Base-by-base conservation (phyloP, 2,329 filamentous ascomycete genomes). In the Verticillium isaacii region DNA sequence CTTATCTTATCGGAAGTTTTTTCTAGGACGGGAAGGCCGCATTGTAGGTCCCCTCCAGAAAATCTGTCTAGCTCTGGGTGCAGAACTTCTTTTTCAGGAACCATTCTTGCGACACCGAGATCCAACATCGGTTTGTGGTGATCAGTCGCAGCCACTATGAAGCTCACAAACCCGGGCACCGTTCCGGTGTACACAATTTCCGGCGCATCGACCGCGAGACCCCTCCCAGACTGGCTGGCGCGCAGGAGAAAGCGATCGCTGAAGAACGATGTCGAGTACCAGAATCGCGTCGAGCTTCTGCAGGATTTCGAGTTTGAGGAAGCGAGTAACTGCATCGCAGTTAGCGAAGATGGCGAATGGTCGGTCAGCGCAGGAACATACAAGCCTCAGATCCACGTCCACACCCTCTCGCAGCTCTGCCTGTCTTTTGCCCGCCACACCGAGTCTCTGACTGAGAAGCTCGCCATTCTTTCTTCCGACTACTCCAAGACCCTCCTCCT, bases 231-330 rank as follows among this genome's bases (percentile, higher is more conserved):
- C 78, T 99, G 95, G 93, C 90, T 99, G 64, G 90, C 93, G 37
- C 86, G 92, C 67, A 89, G 92, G 69, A 84, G 94, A 73, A 98
- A 97, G 82, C 85, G 91, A 73, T 96, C 91, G 72, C 80, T 97
- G 68, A 98, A 98, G 77, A 88, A 94, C 68, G 94, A 98, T 72
- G 83, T 90, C 63, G 94, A 97, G 73, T 98, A 94, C 77, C 89
- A 93, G 66, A 97, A 93, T 74, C 90, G 95, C 67, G 89, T 99
- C 68, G 95, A 99, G 76, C 82, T 99, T 62, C 84, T 99, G 41
- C 95, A 99, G 71, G 95, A 99, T 73, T 99, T 99, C 75, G 93
- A 96, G 72, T 98, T 99, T 70, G 93, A 97, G 70, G 93, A 97
- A 77, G 94, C 96, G 50, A 97, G 93, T 72, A 87, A 89, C 68